phyloP scores from a whole-genome alignment of 169 alveolate species.

The Gregarina niphandrodes region DNA sequence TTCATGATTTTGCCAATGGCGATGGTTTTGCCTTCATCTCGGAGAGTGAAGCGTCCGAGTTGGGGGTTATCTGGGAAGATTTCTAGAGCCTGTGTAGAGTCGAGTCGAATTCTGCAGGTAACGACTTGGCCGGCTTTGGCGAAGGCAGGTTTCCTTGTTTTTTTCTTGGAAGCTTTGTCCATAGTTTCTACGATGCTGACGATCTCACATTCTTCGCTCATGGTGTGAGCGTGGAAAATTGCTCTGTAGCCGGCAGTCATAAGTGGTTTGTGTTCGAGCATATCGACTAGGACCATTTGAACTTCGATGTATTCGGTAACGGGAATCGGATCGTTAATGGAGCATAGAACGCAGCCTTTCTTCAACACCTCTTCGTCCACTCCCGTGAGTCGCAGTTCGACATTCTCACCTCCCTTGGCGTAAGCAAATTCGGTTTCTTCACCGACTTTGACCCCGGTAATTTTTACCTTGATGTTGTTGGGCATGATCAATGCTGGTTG shows the following conservation, averaged over 20 bases:
- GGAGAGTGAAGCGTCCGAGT: conserved; percentile 76
- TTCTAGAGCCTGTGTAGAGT: conserved; percentile 63
- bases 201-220: conserved; percentile 31
- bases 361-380: conserved; percentile 68
- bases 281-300: conserved; percentile 56
- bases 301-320: conserved; percentile 64
- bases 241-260: conserved; percentile 72
- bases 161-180: conserved; percentile 26
- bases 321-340: conserved; percentile 60
- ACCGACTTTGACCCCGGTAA: conserved; percentile 45
- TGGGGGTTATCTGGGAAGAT: conserved; percentile 54
- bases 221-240: conserved; percentile 45
- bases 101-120: conserved; percentile 27
- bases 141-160: conserved; percentile 24
- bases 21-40: conserved; percentile 78
- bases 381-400: conserved; percentile 42
- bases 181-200: conserved; percentile 21
- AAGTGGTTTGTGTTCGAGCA: conserved; percentile 67
- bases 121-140: conserved; percentile 27
- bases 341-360: conserved; percentile 82
- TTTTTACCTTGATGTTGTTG: conserved; percentile 44
- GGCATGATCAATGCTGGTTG: conserved; percentile 46
- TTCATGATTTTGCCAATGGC: conserved; percentile 55
- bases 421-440: conserved; percentile 46
- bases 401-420: conserved; percentile 61